Evolutionary conservation across 164 flowering plant genomes (phyloP).

Genomic region (Litsea cubeba): DNA sequence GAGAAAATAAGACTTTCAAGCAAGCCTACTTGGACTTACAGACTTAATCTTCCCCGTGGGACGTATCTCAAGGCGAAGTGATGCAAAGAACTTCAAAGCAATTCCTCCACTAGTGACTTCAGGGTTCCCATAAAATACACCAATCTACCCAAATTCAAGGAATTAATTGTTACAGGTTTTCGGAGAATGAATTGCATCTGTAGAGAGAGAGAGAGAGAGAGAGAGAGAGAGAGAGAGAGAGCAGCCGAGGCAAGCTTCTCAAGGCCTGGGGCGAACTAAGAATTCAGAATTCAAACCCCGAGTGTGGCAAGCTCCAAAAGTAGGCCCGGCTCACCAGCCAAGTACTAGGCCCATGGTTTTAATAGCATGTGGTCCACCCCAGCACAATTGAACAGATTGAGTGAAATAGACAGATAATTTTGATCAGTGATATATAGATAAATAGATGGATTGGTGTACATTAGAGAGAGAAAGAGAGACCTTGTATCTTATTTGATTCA

Average conservation of each 20-base stretch:
- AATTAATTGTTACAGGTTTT: not conserved
- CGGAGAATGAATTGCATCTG: not conserved
- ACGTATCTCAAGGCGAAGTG: constrained; percentile 94
- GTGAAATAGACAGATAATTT: too few species aligned
- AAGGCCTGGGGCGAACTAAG: too few species aligned
- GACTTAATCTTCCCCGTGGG: constrained; percentile 92
- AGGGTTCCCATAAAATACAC: constrained; percentile 98
- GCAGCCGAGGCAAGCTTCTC: too few species aligned
- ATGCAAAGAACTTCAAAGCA: constrained; percentile 96
- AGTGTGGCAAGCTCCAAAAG: too few species aligned
- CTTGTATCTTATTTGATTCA: constrained; percentile 97
- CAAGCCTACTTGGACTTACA: constrained; percentile 46
- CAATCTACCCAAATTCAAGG: constrained; percentile 51
- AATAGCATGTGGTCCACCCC: too few species aligned
- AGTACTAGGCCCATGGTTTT: too few species aligned
- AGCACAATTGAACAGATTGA: too few species aligned
- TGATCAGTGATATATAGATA: too few species aligned
- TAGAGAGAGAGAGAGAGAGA: not conserved
- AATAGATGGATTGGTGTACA: too few species aligned
- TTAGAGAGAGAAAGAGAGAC: constrained; percentile 28
- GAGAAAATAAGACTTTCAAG: constrained; percentile 2
- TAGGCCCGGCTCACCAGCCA: too few species aligned
- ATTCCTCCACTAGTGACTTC: constrained; percentile 99
- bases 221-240: constrained; percentile 18
- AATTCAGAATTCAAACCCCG: too few species aligned